These are phyloP conservation scores for Clavispora fructus DNA, from an alignment of 805 yeast species.

Conservation along the genomic window DNA sequence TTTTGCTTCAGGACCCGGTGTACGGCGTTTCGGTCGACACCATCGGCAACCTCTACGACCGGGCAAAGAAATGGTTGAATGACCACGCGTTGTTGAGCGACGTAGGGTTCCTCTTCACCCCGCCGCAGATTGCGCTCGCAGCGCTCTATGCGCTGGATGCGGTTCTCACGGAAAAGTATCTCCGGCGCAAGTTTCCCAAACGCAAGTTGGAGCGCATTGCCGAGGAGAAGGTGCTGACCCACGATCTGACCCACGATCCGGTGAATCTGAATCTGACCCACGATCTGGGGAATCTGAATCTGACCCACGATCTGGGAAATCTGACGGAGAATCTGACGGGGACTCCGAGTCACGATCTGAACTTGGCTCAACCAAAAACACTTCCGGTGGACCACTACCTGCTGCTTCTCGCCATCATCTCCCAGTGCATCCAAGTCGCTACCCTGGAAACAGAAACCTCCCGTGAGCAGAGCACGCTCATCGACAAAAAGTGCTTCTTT, in stretches of 20 bases:
- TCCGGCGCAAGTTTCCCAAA: constrained; percentile 50
- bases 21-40: constrained; percentile 45
- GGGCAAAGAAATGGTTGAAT: constrained; percentile 58
- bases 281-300: too few species aligned
- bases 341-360: too few species aligned
- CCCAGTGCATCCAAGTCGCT: constrained; percentile 45
- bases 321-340: too few species aligned
- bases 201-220: constrained; percentile 3
- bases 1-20: constrained; percentile 38
- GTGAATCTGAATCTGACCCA: too few species aligned
- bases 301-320: too few species aligned
- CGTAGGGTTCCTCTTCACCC: constrained; percentile 72
- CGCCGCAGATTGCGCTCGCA: constrained; percentile 93
- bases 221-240: constrained; percentile 7
- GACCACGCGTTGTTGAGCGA: constrained; percentile 69
- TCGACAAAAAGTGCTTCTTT: constrained; percentile 60
- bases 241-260: background rate
- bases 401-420: constrained; percentile 40
- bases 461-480: constrained; percentile 55
- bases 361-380: too few species aligned
- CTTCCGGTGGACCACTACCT: constrained; percentile 31
- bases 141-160: constrained; percentile 67
- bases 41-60: constrained; percentile 66
- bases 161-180: constrained; percentile 58
- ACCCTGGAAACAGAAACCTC: constrained; percentile 39